A percentile compares a stretch with the other conserved stretches of the same genome.
Conservation (phyloP, 257 asterid genomes). For the Scutellaria galericulata region DNA sequence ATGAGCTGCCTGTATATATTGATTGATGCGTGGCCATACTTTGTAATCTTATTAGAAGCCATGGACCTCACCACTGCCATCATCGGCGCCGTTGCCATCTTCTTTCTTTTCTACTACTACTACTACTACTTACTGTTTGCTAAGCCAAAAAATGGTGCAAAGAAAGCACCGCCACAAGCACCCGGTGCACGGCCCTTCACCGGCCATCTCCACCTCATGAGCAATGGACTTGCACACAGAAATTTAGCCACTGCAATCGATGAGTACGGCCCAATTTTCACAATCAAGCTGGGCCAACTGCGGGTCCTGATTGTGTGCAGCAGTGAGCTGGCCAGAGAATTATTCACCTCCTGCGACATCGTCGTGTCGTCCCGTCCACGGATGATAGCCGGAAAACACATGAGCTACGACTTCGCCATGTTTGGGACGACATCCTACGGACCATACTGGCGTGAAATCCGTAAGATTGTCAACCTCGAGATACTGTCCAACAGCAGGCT, state of each 20-base stretch:
- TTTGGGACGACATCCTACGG: conserved; percentile 34
- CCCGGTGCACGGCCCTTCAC: conserved; percentile 35
- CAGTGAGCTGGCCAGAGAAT: conserved; percentile 29
- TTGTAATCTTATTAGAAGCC: neutral
- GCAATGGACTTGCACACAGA: conserved; percentile 33
- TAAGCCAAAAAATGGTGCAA: neutral
- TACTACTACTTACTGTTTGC: neutral
- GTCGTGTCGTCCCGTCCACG: conserved; percentile 32
- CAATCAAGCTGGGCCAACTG: conserved; percentile 33
- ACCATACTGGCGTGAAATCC: conserved; percentile 28
- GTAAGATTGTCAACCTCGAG: conserved; percentile 31
- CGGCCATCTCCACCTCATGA: conserved; percentile 43
- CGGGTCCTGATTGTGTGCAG: conserved; percentile 32
- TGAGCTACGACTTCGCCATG: conserved; percentile 37
- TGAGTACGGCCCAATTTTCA: conserved; percentile 33
- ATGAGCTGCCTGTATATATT: too few species aligned
- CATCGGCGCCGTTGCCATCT: conserved; percentile 12
- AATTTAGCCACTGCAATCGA: conserved; percentile 28
- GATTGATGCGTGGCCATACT: too few species aligned
- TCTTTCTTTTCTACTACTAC: conserved; percentile 1
- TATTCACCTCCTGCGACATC: conserved; percentile 34
- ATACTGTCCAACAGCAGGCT: conserved; percentile 34
- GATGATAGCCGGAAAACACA: conserved; percentile 16
- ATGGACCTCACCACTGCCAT: conserved; percentile 23
- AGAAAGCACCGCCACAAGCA: conserved; percentile 14